Evolutionary conservation across 257 asterid genomes (phyloP), one percentile per base, ranked within the genome.

Genomic region (Forsythia suspensa): DNA sequence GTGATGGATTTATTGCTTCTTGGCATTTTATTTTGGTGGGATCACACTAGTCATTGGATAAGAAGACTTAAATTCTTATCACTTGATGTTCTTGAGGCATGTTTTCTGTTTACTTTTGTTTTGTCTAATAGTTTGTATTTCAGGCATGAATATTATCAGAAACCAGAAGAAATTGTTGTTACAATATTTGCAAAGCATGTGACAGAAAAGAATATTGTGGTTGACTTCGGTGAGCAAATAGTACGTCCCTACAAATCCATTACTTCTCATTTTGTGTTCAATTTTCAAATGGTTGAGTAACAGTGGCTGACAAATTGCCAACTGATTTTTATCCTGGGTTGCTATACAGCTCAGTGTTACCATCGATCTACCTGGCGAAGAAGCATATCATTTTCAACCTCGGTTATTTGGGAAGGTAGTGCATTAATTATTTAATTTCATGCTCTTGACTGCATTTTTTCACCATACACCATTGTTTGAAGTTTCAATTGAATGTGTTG

Each of bases 111-210:
- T 39, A 6, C 18, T 46, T 66, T 20, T 0, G 37, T 61, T 24
- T 61, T 61, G 10, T 61, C 68, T 61, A n/a, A 61, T 21, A n/a
- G 36, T n/a, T 57, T 68, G 1, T 73, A 42, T 61, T 73, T 63
- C 91, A 95, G 99, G 91, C 98, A 92, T 89, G 99, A 88, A 84
- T 92, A 86, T 85, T 95, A 85, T 86, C 97, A 96, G 87, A 96
- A 92, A 86, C 97, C 98, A 36, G 96, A 94, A 52, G 98, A 94
- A 88, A 95, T 91, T 36, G 99, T 96, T 70, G 95, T 96, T 68
- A 91, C 99, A 65, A 87, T 96, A 80, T 94, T 96, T 79, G 98
- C 98, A 3, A 96, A 94, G 89, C 90, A 95, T 43, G 83, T 96
- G 72, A 94, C 96, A 63, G 86, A 92, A 34, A 83, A 85, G 73